Evolutionary conservation across 176 grass and related monocot species (phyloP), one percentile per base, ranked within the genome.

Genomic region (Bonia amplexicaulis): DNA sequence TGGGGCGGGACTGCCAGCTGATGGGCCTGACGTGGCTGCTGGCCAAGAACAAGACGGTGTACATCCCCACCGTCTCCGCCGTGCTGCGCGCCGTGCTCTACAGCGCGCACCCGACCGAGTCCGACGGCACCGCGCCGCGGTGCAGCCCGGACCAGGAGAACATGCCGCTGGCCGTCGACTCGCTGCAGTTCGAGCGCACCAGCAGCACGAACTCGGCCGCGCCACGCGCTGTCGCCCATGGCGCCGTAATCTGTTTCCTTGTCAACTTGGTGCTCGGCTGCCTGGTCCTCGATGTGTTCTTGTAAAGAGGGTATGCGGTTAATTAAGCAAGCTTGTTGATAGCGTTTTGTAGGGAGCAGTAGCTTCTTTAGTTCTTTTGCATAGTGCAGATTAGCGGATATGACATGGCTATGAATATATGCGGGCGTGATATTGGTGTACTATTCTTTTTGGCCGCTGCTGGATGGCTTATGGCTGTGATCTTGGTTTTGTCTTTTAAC

Each of bases 21-120:
- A 99, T 99, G 93, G 97, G 97, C 0, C 86, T 99, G 84, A 96
- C 97, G 12, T 99, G 97, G 97, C 92, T 99, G 64, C 82, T 99
- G 76, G 93, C 90, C 39, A 88, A 81, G 80, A 99, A 99, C 88
- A 99, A 96, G 89, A 92, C 93, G 31, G 90, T 79, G 23, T 99
- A 91, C 76, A 99, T 99, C 88, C 97, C 97, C 70, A 94, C 93
- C 78, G 97, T 99, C 45, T 99, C 97, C 71, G 93, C 97, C 9
- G 97, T 99, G 65, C 91, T 99, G 48, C 97, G 97, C 37, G 97
- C 93, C 59, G 85, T 99, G 81, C 90, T 99, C 79, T 99, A 94
- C 93, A 89, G 83, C 72, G 83, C 86, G 53, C 88, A 65, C 83
- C 90, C 82, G 17, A 86, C 84, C 2, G 85, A 78, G 86, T 90